Evolutionary conservation across 345 rosid species (phyloP).

Genomic region (Eutrema japonicum): DNA sequence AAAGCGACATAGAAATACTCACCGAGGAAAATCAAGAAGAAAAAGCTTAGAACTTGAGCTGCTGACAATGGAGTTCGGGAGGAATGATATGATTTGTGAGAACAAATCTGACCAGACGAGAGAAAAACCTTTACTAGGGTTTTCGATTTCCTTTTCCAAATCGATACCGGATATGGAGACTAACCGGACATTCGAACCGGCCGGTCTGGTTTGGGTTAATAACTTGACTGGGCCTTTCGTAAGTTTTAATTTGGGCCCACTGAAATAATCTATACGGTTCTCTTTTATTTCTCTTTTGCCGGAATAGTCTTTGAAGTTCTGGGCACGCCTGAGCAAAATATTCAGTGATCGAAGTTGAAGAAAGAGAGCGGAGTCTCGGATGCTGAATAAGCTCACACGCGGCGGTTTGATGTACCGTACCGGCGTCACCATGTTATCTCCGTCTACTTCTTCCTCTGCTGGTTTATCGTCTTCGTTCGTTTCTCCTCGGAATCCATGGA

Average conservation of each 20-base stretch:
- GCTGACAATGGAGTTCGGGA: conserved; percentile 24
- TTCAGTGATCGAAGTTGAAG: conserved; percentile 15
- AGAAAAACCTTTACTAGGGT: conserved; percentile 33
- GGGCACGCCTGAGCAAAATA: conserved; percentile 4
- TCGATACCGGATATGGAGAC: not conserved
- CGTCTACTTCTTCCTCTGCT: conserved; percentile 38
- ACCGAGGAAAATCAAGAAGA: conserved; percentile 11
- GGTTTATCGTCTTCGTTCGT: conserved; percentile 36
- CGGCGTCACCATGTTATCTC: conserved; percentile 41
- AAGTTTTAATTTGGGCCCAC: conserved; percentile 25
- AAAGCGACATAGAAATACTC: conserved; percentile 14
- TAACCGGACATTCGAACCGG: conserved; percentile 13
- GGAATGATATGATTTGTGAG: not conserved
- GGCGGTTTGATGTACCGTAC: conserved; percentile 38
- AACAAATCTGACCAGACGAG: conserved; percentile 32
- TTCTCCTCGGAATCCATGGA: conserved; percentile 36
- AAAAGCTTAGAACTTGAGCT: conserved; percentile 28
- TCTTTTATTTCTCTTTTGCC: not conserved
- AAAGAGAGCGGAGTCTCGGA: conserved; percentile 20
- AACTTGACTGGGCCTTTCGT: conserved; percentile 23
- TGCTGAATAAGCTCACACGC: conserved; percentile 39
- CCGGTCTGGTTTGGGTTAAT: not conserved
- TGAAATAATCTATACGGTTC: not conserved
- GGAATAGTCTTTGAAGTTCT: conserved; percentile 23
- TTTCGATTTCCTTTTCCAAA: conserved; percentile 31